These are phyloP conservation scores for Rutstroemia sp. DNA, from an alignment of 2,329 filamentous ascomycete genomes.

Conservation along the genomic window DNA sequence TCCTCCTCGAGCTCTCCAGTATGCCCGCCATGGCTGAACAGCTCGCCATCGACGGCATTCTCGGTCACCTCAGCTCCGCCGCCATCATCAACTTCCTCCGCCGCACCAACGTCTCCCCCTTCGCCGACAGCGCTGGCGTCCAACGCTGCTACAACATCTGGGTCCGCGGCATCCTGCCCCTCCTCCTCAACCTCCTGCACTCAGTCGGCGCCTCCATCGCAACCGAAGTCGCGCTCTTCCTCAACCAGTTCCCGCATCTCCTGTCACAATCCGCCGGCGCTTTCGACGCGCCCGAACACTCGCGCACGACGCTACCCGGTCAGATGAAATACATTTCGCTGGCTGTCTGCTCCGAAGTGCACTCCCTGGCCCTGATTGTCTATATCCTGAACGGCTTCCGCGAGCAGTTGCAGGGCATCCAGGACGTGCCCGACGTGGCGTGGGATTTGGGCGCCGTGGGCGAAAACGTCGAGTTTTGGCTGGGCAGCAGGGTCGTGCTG, in stretches of 20 bases:
- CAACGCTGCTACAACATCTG: conserved; percentile 83
- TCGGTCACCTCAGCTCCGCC: conserved; percentile 71
- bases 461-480: conserved; percentile 79
- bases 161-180: conserved; percentile 77
- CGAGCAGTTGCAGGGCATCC: conserved; percentile 49
- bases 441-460: conserved; percentile 68
- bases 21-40: conserved; percentile 79
- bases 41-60: conserved; percentile 77
- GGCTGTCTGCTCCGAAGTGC: conserved; percentile 66
- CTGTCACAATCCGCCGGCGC: conserved; percentile 64
- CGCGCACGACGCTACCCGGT: conserved; percentile 41
- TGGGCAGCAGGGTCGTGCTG: conserved; percentile 61
- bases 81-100: conserved; percentile 74
- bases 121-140: conserved; percentile 60
- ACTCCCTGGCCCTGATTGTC: conserved; percentile 69
- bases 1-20: conserved; percentile 80
- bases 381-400: conserved; percentile 63
- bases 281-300: conserved; percentile 54
- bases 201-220: conserved; percentile 76
- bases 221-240: conserved; percentile 74
- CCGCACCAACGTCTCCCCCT: conserved; percentile 64
- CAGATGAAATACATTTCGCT: conserved; percentile 61
- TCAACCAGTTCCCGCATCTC: conserved; percentile 82
- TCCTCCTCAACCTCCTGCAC: conserved; percentile 81
- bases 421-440: conserved; percentile 63